Percentiles rank a stretch among this genome's conserved stretches.
These are phyloP conservation scores for Geotrichum aggregatum DNA, from an alignment of 1,139 yeast genomes.

Conservation along the genomic window DNA sequence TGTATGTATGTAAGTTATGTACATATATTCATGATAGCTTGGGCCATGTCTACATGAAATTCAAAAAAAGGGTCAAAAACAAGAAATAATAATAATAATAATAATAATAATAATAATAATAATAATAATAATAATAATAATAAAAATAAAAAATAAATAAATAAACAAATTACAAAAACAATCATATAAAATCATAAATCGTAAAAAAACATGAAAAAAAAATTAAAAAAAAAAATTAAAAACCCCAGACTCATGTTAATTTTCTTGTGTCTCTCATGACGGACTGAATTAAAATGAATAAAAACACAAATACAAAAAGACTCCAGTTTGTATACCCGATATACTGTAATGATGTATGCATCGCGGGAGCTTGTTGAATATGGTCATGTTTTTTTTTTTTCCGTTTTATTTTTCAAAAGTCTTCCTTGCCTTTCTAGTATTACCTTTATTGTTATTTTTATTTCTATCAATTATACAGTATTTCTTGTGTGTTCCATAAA, in stretches of 20 bases:
- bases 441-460: background rate
- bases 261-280: no score
- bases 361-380: background rate
- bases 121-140: background rate
- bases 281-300: no score
- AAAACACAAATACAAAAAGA: no score
- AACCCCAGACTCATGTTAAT: no score
- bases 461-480: no score
- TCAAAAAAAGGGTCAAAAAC: no score
- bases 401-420: background rate
- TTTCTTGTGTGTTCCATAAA: no score
- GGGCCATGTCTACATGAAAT: no score
- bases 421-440: background rate
- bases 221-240: background rate
- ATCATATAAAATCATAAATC: background rate
- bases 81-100: background rate
- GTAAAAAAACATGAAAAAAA: background rate
- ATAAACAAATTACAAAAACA: background rate
- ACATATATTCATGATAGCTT: no score
- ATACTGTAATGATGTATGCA: no score
- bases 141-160: background rate
- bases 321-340: no score
- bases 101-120: background rate
- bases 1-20: no score
- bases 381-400: background rate